Base-by-base conservation (phyloP, 1,139 yeast genomes). In the Kazachstania sp. region DNA sequence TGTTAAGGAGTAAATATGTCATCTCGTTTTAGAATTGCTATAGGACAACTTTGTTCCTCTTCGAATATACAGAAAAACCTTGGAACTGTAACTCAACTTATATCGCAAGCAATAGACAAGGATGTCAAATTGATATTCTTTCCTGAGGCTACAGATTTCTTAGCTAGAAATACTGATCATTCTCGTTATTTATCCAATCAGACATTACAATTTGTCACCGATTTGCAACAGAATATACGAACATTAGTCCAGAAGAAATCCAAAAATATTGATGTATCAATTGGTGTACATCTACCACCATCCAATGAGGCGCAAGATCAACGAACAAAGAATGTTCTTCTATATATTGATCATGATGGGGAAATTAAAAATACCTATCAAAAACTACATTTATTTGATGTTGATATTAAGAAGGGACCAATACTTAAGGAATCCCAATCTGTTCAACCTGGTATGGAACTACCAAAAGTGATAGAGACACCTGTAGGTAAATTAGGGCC, bases 111-210 rank as follows among this genome's bases (percentile, higher is more conserved):
- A 0, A 73, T 84, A 0, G 65, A 66, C 8, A 62, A 72, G 11
- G 73, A 81, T 3, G 87, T 83, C 11, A 70, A 74, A 51, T 78
- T 86, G 3, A 71, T 90, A 9, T 88, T 90, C 60, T 73, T 92
- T 39, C 97, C 97, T 1, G 98, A 92, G 63, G 97, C 97, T 0
- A 75, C 92, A 1, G 97, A 92, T 60, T 92, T 87, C 63, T 74
- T 92, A 39, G 83, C 95, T 3, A 71, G 78, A 42, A 77, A 81
- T 53, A 81, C 94, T 1, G 64, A 64, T 1, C 90, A 86, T 54
- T 82, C 95, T 1, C 70, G 74, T 45, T 57, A 69, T 32, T 68
- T 90, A 30, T 87, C 84, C 0, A 63, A 71, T 37, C 56, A 76
- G 1, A 53, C 59, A 18, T 51, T 53, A 1, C 37, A 32, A 6